These are phyloP conservation scores for Capsicum pubescens DNA, from an alignment of 257 asterid genomes.

Conservation along the genomic window DNA sequence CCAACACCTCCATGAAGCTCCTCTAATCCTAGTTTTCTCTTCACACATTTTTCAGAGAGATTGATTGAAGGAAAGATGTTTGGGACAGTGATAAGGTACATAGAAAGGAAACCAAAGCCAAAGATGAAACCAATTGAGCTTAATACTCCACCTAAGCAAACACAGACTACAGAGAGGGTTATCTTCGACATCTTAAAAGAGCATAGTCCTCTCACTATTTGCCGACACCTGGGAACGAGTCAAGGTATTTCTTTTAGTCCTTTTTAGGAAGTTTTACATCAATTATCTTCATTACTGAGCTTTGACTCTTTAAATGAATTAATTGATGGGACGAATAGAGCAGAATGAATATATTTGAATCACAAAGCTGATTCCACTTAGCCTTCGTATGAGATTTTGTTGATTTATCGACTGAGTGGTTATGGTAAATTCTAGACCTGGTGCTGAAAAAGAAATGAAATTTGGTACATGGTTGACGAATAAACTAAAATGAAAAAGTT, in stretches of 20 bases:
- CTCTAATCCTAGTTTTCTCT: too few relatives aligned
- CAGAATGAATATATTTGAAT: neutral
- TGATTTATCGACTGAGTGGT: neutral
- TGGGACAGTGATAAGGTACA: slow-evolving; percentile 71
- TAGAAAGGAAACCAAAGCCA: slow-evolving; percentile 84
- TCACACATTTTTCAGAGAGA: too few relatives aligned
- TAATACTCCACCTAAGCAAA: slow-evolving; percentile 85
- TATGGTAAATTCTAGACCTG: neutral
- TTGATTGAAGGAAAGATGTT: slow-evolving; percentile 55
- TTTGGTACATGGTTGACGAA: neutral
- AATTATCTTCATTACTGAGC: too few relatives aligned
- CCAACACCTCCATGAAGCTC: too few relatives aligned
- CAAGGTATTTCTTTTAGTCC: slow-evolving; percentile 51
- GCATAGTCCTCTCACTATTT: slow-evolving; percentile 82
- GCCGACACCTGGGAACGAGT: slow-evolving; percentile 92
- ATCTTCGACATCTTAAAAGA: slow-evolving; percentile 85
- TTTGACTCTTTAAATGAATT: too few relatives aligned
- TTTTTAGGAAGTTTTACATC: too few relatives aligned
- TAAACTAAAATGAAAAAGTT: neutral
- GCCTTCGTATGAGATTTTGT: neutral
- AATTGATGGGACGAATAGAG: too few relatives aligned
- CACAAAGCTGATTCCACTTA: neutral
- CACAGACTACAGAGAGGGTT: slow-evolving; percentile 82
- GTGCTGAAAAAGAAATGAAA: neutral
- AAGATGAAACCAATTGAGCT: slow-evolving; percentile 94